Evolutionary conservation across 164 flowering plant species (phyloP).

Genomic region (Magnolia kwangsiensis): DNA sequence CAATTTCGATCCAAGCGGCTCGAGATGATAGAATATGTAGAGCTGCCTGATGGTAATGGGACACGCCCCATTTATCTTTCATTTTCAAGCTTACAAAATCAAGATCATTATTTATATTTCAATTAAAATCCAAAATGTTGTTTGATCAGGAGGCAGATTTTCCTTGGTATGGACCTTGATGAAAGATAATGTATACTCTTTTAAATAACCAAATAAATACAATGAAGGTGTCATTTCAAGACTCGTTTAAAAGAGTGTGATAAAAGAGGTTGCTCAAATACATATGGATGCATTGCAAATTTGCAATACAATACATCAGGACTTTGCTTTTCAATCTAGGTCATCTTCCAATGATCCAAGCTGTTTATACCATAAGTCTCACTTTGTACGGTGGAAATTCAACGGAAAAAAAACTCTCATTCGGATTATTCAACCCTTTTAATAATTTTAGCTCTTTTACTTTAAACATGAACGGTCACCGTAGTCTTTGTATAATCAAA

Average conservation of each 20-base stretch:
- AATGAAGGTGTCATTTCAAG: slow-evolving; percentile 5
- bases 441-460: too few species aligned
- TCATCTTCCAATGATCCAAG: too few species aligned
- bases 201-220: background rate
- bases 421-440: too few species aligned
- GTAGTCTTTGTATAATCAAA: too few species aligned
- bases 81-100: background rate
- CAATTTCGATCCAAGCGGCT: background rate
- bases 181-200: background rate
- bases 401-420: too few species aligned
- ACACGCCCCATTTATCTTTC: slow-evolving; percentile 1
- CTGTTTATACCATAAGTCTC: too few species aligned
- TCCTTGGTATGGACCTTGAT: background rate
- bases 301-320: too few species aligned
- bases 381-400: too few species aligned
- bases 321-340: too few species aligned
- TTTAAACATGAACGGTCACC: too few species aligned
- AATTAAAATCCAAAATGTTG: background rate
- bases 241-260: background rate
- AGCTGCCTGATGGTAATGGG: slow-evolving; percentile 3
- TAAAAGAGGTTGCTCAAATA: too few species aligned
- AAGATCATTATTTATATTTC: background rate
- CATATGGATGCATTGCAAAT: too few species aligned
- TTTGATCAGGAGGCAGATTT: slow-evolving; percentile 9
- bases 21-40: background rate